Conservation (phyloP, 2,329 filamentous ascomycete genomes). For the Diaporthe caulivora region DNA sequence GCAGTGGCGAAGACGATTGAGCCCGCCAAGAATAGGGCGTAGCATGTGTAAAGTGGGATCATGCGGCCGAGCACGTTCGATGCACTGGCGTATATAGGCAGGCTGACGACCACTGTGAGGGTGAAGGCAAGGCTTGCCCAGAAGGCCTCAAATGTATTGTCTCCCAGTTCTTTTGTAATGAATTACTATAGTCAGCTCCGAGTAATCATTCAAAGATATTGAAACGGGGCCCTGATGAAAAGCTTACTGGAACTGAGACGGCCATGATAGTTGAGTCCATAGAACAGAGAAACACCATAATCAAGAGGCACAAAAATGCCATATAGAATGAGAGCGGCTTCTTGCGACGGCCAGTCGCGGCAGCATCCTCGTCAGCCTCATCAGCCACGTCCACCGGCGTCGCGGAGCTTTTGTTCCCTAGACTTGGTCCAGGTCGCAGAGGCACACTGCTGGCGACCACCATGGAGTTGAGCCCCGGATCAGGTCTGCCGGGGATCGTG, state of each 20-base stretch:
- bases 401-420: neutral
- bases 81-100: conserved; percentile 46
- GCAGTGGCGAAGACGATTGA: conserved; percentile 52
- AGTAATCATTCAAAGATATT: neutral
- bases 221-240: no score
- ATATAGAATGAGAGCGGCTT: conserved; percentile 28
- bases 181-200: neutral
- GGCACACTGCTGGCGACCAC: neutral
- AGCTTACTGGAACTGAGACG: conserved; percentile 27
- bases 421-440: neutral
- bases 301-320: conserved; percentile 11
- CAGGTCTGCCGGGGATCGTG: neutral
- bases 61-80: conserved; percentile 51
- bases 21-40: conserved; percentile 49
- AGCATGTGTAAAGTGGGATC: conserved; percentile 46
- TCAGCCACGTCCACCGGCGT: neutral
- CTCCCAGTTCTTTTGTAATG: conserved; percentile 41
- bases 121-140: conserved; percentile 51
- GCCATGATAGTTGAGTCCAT: conserved; percentile 32
- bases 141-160: conserved; percentile 46
- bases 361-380: neutral
- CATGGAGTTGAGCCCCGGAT: neutral
- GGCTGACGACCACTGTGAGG: conserved; percentile 44
- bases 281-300: conserved; percentile 31
- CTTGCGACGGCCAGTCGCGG: neutral